Conservation (phyloP, 148 eudicot genomes). For the Arctostaphylos glauca region DNA sequence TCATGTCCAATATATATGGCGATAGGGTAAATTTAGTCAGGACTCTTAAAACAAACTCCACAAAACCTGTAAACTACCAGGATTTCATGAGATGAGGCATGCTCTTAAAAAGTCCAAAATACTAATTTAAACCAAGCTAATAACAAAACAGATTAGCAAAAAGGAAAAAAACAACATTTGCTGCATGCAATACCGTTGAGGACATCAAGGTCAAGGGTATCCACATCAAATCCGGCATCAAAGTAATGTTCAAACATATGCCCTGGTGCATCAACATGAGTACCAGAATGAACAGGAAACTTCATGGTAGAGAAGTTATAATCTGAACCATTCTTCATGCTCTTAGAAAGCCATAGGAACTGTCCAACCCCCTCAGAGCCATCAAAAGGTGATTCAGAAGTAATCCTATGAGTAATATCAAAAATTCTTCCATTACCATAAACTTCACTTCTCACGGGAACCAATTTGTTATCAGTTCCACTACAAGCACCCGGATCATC, state of each 20-base stretch:
- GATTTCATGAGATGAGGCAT: not conserved
- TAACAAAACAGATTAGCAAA: not conserved
- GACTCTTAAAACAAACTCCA: not conserved
- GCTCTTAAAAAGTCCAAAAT: too few relatives aligned
- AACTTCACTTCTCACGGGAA: slow-evolving; percentile 37
- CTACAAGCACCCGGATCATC: slow-evolving; percentile 31
- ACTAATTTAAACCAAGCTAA: not conserved
- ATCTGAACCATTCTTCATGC: slow-evolving; percentile 48
- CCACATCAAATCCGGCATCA: slow-evolving; percentile 52
- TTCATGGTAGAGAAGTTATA: slow-evolving; percentile 47
- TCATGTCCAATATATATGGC: not conserved
- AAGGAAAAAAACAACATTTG: not conserved
- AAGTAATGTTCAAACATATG: slow-evolving; percentile 41
- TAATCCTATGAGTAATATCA: slow-evolving; percentile 47
- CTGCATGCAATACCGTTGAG: slow-evolving; percentile 37
- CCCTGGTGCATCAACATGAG: slow-evolving; percentile 66
- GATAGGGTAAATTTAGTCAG: not conserved
- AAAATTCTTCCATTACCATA: slow-evolving; percentile 36
- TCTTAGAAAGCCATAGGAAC: slow-evolving; percentile 25
- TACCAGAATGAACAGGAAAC: slow-evolving; percentile 48
- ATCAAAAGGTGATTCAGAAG: slow-evolving; percentile 27
- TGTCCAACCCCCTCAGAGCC: slow-evolving; percentile 24
- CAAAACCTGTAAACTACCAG: not conserved
- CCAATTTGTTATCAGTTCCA: slow-evolving; percentile 17
- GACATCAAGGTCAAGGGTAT: slow-evolving; percentile 48